Evolutionary conservation across 2,329 filamentous ascomycete genomes (phyloP), one percentile per base, ranked within the genome.

Genomic region (Penicillium fuscoglaucum): DNA sequence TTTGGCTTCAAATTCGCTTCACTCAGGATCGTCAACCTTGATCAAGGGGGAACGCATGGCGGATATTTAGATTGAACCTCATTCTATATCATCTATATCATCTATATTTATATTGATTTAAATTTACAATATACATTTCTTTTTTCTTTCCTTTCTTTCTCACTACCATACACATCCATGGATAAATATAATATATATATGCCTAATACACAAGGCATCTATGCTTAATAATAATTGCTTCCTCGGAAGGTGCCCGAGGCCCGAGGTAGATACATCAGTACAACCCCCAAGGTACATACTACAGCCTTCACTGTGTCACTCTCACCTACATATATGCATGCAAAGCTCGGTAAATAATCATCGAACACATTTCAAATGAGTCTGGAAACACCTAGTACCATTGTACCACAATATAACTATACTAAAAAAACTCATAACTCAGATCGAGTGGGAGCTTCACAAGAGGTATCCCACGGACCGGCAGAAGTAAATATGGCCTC

Each of bases 1-100:
- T 45, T 54, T 57, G 50, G 55, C 40, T 56, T 52, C 55, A 37
- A 33, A 35, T 57, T 57, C 55, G 55, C 55, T 54, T 57, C 55
- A 57, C 55, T 57, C 55, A 57, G 26, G 43, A 57, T 43, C 54
- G 50, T 33, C 53, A 51, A 24, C 53, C 12, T 37, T 21, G 29
- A 52, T 52, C 31, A n/a, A 26, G 19, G 52, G 44, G 52, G 33
- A 15, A 45, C 28, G 24, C 9, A 28, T 45, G 26, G 17, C 26
- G 10, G 15, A 8, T 2, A 45, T 45, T 41, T 41, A 29, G 10
- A 41, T 52, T 21, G 10, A 6, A 41, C 24, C 17, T 43, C 39
- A 31, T 43, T 2, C 3, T 35, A 37, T 15, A 17, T 21, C 2
- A 1, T 31, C 29, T 33, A 13, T 6, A 31, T 31, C 4, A 26